Conservation (phyloP, 2,329 filamentous ascomycete species). For the Exophiala sp. region DNA sequence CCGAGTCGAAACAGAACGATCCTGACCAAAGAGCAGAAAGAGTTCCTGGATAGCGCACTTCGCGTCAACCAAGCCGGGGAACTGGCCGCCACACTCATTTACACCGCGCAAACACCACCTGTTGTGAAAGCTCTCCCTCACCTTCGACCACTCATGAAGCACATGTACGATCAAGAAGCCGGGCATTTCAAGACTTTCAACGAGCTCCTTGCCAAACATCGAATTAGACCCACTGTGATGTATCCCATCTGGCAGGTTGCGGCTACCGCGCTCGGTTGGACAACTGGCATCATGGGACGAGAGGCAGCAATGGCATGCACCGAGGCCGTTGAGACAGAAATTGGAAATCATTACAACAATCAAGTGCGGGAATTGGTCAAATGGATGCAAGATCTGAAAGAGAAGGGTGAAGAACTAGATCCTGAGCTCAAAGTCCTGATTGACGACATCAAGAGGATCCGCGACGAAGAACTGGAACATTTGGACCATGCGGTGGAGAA, state of each 20-base stretch:
- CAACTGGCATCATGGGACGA: constrained; percentile 77
- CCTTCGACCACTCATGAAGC: constrained; percentile 82
- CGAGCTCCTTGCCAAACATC: constrained; percentile 71
- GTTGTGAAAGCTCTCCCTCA: constrained; percentile 75
- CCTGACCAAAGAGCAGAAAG: constrained; percentile 62
- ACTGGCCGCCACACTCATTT: constrained; percentile 92
- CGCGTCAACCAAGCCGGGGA: constrained; percentile 97
- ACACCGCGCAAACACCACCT: constrained; percentile 79
- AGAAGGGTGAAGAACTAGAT: constrained; percentile 71
- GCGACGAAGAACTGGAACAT: constrained; percentile 96
- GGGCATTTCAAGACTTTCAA: constrained; percentile 86
- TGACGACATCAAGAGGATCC: constrained; percentile 68
- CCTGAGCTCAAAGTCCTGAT: constrained; percentile 70
- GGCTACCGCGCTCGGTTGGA: constrained; percentile 78
- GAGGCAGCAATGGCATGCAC: constrained; percentile 98
- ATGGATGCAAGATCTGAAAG: constrained; percentile 72
- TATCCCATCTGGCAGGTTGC: constrained; percentile 83
- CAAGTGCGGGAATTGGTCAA: constrained; percentile 77
- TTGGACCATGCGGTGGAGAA: constrained; percentile 91
- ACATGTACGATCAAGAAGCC: constrained; percentile 97
- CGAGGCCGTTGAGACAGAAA: constrained; percentile 97
- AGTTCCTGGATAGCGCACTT: constrained; percentile 72
- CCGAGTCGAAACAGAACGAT: constrained; percentile 43
- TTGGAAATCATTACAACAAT: constrained; percentile 89
- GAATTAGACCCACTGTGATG: constrained; percentile 84